Base-by-base conservation (phyloP, 768 basidiomycete genomes). In the Boletus huronensis region DNA sequence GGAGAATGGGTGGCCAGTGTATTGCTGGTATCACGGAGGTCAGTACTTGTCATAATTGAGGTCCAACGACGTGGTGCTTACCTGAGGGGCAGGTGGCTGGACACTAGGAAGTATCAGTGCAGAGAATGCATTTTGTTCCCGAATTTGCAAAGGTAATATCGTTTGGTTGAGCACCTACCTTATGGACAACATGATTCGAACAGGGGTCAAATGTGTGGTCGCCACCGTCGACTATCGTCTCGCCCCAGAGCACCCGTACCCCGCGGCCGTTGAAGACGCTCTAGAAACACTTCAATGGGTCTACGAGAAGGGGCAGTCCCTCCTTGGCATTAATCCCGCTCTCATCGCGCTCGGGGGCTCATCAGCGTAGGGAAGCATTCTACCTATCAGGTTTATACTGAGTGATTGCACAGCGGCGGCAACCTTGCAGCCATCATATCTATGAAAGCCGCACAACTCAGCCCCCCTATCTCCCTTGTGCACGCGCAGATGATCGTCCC, bases 1-100 rank as follows among this genome's bases (percentile, higher is more conserved):
- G 0, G 64, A 61, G 2, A 68, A 66, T 0, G 88, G 88, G 17
- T 89, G 88, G 88, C 87, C 87, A 0, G 79, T 82, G 2, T 80
- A 89, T 55, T 77, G 88, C 41, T 90, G 79, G 76, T 88, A 84
- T 65, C 88, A 89, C 58, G 88, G 88, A 49, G 88, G 87, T 81
- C 55, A 51, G 77, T 59, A 9, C 11, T 14, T 35, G 8, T 40
- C 36, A 14, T 5, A 38, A 34, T 3, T 5, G 16, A 29, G 7
- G 5, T 40, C 17, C 38, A 16, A 25, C 28, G 17, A 16, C 5
- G 14, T 31, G 17, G 17, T 41, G 4, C 39, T 62, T 25, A 57
- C 41, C 11, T 17, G 47, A 43, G 5, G 13, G 19, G 46, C 59
- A 85, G 88, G 88, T 39, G 88, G 88, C 32, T 89, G 88, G 88